These are phyloP conservation scores for Curvularia verruculosa DNA, from an alignment of 2,329 filamentous ascomycete species.

Conservation along the genomic window DNA sequence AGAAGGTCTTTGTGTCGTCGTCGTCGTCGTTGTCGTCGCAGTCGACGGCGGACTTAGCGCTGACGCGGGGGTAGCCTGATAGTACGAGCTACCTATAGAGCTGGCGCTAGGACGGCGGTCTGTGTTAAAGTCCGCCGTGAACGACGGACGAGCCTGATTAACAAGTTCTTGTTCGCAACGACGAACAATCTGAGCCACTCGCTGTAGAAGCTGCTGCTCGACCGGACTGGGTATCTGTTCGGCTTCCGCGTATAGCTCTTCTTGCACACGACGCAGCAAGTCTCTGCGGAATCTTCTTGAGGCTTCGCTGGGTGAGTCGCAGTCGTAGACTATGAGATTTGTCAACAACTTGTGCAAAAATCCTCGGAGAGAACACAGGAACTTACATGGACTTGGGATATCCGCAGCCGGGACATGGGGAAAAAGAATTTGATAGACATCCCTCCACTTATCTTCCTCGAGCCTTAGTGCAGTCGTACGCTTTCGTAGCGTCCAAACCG, in stretches of 20 bases:
- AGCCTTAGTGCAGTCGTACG: conserved; percentile 37
- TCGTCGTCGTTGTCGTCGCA: neutral
- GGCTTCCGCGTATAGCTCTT: conserved; percentile 37
- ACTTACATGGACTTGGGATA: conserved; percentile 48
- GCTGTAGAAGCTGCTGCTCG: conserved; percentile 36
- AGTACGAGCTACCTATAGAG: conserved; percentile 12
- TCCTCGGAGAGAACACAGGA: neutral
- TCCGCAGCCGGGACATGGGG: conserved; percentile 35
- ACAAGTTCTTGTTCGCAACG: conserved; percentile 36
- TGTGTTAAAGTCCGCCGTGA: neutral
- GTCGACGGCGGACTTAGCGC: neutral
- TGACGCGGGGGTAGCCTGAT: conserved; percentile 4
- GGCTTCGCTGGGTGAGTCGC: conserved; percentile 33
- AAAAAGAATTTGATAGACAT: conserved; percentile 50
- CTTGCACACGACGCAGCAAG: conserved; percentile 42
- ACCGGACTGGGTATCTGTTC: conserved; percentile 26
- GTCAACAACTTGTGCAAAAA: conserved; percentile 3
- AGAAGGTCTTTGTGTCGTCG: conserved; percentile 1
- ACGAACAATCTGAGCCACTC: conserved; percentile 37
- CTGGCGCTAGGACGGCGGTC: conserved; percentile 4
- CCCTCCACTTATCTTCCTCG: conserved; percentile 50
- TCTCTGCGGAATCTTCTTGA: conserved; percentile 43
- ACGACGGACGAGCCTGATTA: conserved; percentile 11
- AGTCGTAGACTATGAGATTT: conserved; percentile 42
- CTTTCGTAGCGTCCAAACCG: conserved; percentile 45